Conservation (phyloP, 2,329 filamentous ascomycete genomes). For the Botrytis deweyae region DNA sequence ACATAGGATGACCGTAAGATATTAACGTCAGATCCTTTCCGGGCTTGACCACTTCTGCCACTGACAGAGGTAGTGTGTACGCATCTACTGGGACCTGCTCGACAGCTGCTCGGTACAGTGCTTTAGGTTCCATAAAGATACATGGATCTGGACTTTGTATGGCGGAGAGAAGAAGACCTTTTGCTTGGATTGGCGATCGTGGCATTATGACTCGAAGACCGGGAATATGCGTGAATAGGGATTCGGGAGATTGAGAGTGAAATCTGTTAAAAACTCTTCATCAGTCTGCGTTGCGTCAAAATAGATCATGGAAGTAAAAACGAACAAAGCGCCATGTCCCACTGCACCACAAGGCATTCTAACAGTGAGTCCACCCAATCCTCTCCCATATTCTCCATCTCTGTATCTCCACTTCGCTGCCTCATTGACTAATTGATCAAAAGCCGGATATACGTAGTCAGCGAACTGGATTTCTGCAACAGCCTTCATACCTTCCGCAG, state of each 20-base stretch:
- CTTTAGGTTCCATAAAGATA: conserved; percentile 75
- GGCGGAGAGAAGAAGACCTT: conserved; percentile 63
- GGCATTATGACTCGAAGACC: conserved; percentile 69
- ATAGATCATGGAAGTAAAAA: conserved; percentile 13
- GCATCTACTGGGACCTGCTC: conserved; percentile 69
- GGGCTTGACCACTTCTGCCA: conserved; percentile 65
- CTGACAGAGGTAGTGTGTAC: conserved; percentile 66
- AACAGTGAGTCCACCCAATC: conserved; percentile 65
- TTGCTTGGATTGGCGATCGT: conserved; percentile 68
- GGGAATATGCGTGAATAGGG: conserved; percentile 69
- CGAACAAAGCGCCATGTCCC: conserved; percentile 67
- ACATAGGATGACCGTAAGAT: conserved; percentile 70
- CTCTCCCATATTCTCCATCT: conserved; percentile 55
- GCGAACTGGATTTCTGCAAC: conserved; percentile 86
- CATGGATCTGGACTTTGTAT: conserved; percentile 68
- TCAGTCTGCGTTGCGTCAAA: not conserved
- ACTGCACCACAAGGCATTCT: conserved; percentile 72
- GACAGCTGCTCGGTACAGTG: conserved; percentile 69
- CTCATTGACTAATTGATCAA: conserved; percentile 77
- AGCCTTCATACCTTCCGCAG: conserved; percentile 87
- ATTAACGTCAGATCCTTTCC: conserved; percentile 67
- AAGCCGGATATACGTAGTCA: conserved; percentile 74
- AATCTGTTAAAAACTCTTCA: conserved; percentile 46
- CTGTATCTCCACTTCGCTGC: conserved; percentile 70
- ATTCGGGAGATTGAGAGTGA: conserved; percentile 71